These are phyloP conservation scores for Acacia crassicarpa DNA, from an alignment of 306 rosid genomes.

Conservation along the genomic window DNA sequence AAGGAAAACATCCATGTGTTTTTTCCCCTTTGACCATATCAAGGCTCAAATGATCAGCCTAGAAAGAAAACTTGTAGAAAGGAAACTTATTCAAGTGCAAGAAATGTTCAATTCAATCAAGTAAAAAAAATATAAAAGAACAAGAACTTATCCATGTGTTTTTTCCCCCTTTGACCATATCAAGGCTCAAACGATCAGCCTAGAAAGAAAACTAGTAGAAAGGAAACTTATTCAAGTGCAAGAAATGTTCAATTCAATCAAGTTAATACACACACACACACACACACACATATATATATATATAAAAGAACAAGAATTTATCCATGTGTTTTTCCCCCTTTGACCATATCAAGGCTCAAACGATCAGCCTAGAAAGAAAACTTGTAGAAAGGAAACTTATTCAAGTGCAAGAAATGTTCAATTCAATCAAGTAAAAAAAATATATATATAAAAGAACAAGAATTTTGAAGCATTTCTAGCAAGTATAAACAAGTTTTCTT, in stretches of 20 bases:
- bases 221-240: background rate
- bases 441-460: background rate
- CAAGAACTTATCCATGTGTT: background rate
- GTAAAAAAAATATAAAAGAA: background rate
- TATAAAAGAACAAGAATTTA: too few relatives aligned
- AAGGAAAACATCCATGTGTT: background rate
- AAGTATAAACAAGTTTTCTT: background rate
- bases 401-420: background rate
- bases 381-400: background rate
- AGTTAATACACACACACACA: too few relatives aligned
- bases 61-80: background rate
- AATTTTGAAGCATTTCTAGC: background rate
- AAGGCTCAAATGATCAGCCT: background rate
- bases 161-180: background rate
- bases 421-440: background rate
- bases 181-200: background rate
- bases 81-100: background rate
- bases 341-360: background rate
- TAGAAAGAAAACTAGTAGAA: background rate
- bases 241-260: background rate
- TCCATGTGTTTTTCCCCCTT: background rate
- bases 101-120: background rate
- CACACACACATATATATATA: too few relatives aligned
- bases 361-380: background rate
- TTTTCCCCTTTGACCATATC: background rate